Base-by-base conservation (phyloP, 306 rosid genomes). In the Malus sieversii region DNA sequence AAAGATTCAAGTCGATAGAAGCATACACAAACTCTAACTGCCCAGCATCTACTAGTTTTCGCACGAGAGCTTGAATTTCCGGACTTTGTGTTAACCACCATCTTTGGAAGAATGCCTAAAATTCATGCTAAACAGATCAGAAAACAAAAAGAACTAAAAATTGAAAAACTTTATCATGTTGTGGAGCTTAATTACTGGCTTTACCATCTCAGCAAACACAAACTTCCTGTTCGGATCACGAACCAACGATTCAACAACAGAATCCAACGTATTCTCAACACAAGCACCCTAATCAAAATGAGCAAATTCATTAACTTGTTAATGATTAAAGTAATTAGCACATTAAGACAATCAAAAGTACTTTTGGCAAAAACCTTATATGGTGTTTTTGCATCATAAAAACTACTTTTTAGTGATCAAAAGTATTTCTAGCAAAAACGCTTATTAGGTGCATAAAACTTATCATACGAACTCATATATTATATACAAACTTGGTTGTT, bases 191-290 rank as follows among this genome's bases (percentile, higher is more conserved):
- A 48, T 48, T 48, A 48, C 14, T 48, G 15, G 45, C 45, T 9
- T 87, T 87, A 93, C 98, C 87, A 90, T 89, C 79, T 93, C 98
- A 2, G 78, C 96, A 75, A 83, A 93, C 52, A 91, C 86, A 80
- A 93, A 93, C 78, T 87, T 91, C 83, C 98, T 84, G 53, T 88
- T 93, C 3, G 92, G 87, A 77, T 93, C 87, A 52, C 82, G 92
- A 32, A 45, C 83, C 89, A 93, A 84, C 11, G 98, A 88, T 25
- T 55, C 70, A 67, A 91, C 87, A 78, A 89, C 89, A 1, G 97
- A 91, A 75, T 93, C 92, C 79, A 93, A 84, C 73, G 90, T 92
- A 77, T 91, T 89, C 84, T 90, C 80, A 75, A 91, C 91, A 45
- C 93, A 91, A 0, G 97, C 97, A 52, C 85, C 89, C 98, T 91